Conservation (phyloP, 768 basidiomycete genomes). For the Sarcodon sp. region DNA sequence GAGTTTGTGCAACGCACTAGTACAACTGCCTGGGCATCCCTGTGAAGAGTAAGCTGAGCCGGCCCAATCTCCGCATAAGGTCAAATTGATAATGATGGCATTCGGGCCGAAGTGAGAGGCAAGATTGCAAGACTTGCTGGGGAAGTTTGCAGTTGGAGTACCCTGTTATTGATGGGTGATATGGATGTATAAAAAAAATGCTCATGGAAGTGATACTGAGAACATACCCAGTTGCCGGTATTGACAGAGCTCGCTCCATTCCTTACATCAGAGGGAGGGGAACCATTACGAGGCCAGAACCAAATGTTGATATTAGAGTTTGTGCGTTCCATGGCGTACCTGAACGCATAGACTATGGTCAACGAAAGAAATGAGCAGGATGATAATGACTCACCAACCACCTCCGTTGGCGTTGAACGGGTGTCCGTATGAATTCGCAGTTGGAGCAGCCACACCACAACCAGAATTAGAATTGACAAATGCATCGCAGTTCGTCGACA, state of each 20-base stretch:
- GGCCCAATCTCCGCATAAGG: constrained; percentile 58
- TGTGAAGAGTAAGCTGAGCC: constrained; percentile 30
- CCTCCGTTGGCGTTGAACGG: constrained; percentile 46
- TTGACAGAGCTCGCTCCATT: constrained; percentile 27
- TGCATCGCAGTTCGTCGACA: constrained; percentile 34
- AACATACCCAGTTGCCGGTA: constrained; percentile 39
- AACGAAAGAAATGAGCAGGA: too few relatives aligned
- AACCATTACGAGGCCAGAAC: constrained; percentile 48
- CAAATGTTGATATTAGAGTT: constrained; percentile 46
- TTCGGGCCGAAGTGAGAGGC: constrained; percentile 37
- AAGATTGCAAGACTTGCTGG: constrained; percentile 45
- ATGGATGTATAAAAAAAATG: too few relatives aligned
- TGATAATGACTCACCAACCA: constrained; percentile 26
- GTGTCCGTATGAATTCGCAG: constrained; percentile 36
- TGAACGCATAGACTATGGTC: too few relatives aligned
- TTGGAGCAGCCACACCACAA: constrained; percentile 29
- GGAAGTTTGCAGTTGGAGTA: constrained; percentile 48
- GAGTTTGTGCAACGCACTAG: constrained; percentile 9
- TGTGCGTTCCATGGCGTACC: constrained; percentile 48
- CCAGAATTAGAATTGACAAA: constrained; percentile 37
- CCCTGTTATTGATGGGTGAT: constrained; percentile 23
- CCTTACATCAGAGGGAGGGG: constrained; percentile 32
- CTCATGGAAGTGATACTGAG: too few relatives aligned
- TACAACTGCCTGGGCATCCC: constrained; percentile 34
- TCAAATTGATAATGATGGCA: constrained; percentile 59